Conservation (phyloP, 1,284 basidiomycete species). For the Termitomyces sp. region DNA sequence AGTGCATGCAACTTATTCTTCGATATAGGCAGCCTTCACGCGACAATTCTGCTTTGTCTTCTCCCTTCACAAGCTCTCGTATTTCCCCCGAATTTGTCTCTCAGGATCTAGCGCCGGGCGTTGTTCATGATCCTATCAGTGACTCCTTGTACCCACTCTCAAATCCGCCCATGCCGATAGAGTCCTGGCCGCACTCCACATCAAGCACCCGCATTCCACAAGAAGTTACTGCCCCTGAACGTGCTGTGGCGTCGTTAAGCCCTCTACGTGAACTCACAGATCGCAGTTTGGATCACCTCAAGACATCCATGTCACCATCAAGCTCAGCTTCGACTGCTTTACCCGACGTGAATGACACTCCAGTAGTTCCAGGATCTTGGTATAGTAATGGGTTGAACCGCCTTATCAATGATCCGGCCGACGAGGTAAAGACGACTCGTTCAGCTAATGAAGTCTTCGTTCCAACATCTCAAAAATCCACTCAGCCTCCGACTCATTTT, state of each 20-base stretch:
- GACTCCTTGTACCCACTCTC: constrained; percentile 8
- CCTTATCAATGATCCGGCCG: not conserved
- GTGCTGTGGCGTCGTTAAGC: not conserved
- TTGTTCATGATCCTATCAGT: not conserved
- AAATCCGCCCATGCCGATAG: not conserved
- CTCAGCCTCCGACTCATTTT: constrained; percentile 13
- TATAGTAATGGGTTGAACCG: constrained; percentile 3
- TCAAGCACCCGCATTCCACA: too few relatives aligned
- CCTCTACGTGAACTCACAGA: not conserved
- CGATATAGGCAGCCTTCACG: not conserved
- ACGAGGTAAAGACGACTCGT: not conserved
- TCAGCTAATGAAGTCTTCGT: not conserved
- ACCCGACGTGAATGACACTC: not conserved
- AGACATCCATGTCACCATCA: not conserved
- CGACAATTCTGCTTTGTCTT: not conserved
- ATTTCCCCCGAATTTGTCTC: not conserved
- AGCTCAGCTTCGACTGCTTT: not conserved
- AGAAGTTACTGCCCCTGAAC: not conserved
- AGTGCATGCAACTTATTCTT: not conserved
- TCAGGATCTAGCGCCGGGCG: not conserved
- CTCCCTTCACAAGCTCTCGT: not conserved
- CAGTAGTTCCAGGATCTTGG: constrained; percentile 7
- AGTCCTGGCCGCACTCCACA: not conserved
- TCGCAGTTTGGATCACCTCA: not conserved
- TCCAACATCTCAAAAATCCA: not conserved